Conservation (phyloP, 2,329 filamentous ascomycete species). For the Shiraia bambusicola region DNA sequence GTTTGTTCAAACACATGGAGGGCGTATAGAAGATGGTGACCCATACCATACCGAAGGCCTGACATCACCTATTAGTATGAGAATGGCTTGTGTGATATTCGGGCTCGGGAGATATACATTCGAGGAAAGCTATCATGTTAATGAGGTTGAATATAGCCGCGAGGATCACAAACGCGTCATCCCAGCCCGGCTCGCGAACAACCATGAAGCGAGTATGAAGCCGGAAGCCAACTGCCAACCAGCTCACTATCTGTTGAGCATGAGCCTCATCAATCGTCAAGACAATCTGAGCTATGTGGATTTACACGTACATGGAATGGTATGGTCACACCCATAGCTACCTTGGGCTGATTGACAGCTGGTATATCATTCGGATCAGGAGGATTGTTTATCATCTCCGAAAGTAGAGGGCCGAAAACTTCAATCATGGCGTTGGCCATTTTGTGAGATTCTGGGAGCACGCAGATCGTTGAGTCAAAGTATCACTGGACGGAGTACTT, state of each 20-base stretch:
- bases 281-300: neutral
- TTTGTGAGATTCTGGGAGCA: too few species aligned
- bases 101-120: conserved; percentile 11
- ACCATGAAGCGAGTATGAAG: conserved; percentile 30
- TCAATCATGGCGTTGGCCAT: too few species aligned
- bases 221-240: conserved; percentile 28
- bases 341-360: too few species aligned
- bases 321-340: conserved; percentile 20
- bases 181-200: conserved; percentile 35
- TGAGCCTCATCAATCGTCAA: conserved; percentile 3
- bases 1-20: conserved; percentile 11
- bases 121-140: conserved; percentile 21
- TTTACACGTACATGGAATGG: conserved; percentile 27
- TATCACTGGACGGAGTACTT: too few species aligned
- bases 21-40: conserved; percentile 29
- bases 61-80: conserved; percentile 5
- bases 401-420: too few species aligned
- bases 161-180: conserved; percentile 37
- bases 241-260: conserved; percentile 23
- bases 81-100: neutral
- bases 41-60: conserved; percentile 33
- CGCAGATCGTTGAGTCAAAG: too few species aligned
- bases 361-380: too few species aligned
- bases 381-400: too few species aligned
- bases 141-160: conserved; percentile 27